Conservation (phyloP, 2,329 filamentous ascomycete genomes). For the Penicillium sp. region DNA sequence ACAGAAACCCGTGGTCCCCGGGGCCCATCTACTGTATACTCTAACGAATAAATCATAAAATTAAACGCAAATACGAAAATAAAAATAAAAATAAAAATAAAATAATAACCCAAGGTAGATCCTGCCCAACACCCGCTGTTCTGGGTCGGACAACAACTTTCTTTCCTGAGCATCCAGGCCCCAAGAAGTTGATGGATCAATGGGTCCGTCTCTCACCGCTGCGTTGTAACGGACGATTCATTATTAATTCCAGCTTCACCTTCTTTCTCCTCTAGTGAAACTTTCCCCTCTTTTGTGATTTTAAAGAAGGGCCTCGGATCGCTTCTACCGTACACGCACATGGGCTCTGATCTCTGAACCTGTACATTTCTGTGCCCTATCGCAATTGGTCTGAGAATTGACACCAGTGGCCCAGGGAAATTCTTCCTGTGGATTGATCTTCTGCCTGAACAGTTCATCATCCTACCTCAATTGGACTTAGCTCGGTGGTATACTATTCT, state of each 20-base stretch:
- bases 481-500: neutral
- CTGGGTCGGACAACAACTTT: constrained; percentile 26
- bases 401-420: neutral
- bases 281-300: neutral
- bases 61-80: neutral
- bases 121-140: constrained; percentile 25
- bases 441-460: neutral
- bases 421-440: neutral
- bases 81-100: neutral
- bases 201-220: constrained; percentile 19
- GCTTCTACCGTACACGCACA: constrained; percentile 12
- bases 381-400: neutral
- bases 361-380: neutral
- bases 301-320: constrained; percentile 9
- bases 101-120: neutral
- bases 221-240: constrained; percentile 21
- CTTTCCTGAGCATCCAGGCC: constrained; percentile 11
- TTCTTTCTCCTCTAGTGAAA: constrained; percentile 1
- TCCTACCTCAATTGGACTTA: constrained; percentile 6
- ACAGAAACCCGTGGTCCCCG: neutral
- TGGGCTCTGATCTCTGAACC: constrained; percentile 9
- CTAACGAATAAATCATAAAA: neutral
- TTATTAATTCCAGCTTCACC: constrained; percentile 15
- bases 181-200: constrained; percentile 22
- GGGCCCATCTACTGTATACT: neutral